Percentiles rank a stretch among this genome's conserved stretches.
Conservation (phyloP, 1,284 basidiomycete genomes). For the Prillingera fragicola region DNA sequence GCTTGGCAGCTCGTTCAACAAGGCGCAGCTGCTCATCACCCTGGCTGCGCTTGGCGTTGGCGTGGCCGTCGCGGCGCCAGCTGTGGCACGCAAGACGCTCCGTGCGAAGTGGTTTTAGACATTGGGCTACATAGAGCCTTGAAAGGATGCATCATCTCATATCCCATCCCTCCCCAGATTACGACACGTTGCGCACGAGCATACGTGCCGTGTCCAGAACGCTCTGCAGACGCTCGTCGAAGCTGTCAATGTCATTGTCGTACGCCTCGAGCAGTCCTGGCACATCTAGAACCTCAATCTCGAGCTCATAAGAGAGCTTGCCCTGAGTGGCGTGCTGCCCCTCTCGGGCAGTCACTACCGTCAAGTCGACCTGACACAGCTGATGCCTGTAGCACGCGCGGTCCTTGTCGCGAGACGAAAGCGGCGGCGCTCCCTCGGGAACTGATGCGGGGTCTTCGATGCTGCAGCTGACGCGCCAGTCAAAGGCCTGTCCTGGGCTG, state of each 20-base stretch:
- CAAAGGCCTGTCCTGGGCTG: slow-evolving; percentile 72
- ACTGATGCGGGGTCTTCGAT: slow-evolving; percentile 57
- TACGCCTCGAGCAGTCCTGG: slow-evolving; percentile 51
- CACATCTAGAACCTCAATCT: slow-evolving; percentile 54
- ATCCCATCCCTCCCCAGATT: background rate
- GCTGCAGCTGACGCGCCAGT: slow-evolving; percentile 89
- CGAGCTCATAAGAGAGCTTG: slow-evolving; percentile 52
- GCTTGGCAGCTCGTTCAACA: slow-evolving; percentile 87
- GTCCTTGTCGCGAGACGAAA: slow-evolving; percentile 72
- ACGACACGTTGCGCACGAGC: slow-evolving; percentile 46
- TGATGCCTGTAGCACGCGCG: slow-evolving; percentile 89
- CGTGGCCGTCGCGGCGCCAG: slow-evolving; percentile 62
- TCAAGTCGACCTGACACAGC: slow-evolving; percentile 86
- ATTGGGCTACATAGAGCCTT: no score
- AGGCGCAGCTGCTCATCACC: slow-evolving; percentile 81
- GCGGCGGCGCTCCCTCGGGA: slow-evolving; percentile 45
- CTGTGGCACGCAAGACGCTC: slow-evolving; percentile 40
- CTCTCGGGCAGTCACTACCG: slow-evolving; percentile 62
- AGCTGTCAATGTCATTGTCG: slow-evolving; percentile 46
- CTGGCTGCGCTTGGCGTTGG: slow-evolving; percentile 65
- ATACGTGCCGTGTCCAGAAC: slow-evolving; percentile 53
- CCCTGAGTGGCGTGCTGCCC: slow-evolving; percentile 20
- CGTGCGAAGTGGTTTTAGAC: slow-evolving; percentile 46
- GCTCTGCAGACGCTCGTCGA: slow-evolving; percentile 51
- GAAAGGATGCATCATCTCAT: no score